Conservation (phyloP, 306 rosid species). For the Vigna angularis region DNA sequence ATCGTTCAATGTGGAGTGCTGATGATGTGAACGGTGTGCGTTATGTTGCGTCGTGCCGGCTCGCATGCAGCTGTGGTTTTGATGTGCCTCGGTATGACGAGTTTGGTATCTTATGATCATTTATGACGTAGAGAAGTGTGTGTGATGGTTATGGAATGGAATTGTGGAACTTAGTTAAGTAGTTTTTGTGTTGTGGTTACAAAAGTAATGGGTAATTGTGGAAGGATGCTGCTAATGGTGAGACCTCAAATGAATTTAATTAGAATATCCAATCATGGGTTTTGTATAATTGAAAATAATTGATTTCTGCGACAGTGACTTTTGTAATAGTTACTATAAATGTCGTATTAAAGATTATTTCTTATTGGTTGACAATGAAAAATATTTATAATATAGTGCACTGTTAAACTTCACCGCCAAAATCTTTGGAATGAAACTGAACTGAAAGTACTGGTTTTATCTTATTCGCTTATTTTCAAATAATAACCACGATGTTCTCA, state of each 20-base stretch:
- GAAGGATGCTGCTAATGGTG: background rate
- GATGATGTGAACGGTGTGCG: constrained; percentile 63
- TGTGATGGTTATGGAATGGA: constrained; percentile 18
- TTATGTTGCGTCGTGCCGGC: constrained; percentile 61
- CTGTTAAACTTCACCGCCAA: background rate
- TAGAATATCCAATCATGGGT: background rate
- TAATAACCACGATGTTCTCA: background rate
- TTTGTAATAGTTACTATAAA: background rate
- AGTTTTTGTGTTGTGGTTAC: background rate
- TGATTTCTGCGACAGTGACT: background rate
- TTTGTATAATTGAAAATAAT: background rate
- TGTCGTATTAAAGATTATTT: background rate
- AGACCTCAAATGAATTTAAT: background rate
- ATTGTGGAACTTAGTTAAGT: constrained; percentile 1
- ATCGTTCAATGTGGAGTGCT: constrained; percentile 77
- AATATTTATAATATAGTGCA: background rate
- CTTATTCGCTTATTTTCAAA: background rate
- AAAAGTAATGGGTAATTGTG: background rate
- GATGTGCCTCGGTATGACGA: constrained; percentile 63
- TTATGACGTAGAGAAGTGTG: background rate
- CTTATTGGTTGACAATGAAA: background rate
- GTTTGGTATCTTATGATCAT: constrained; percentile 17
- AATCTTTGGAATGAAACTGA: background rate
- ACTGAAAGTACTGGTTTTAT: background rate
- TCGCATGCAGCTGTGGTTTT: constrained; percentile 57